phyloP scores from a whole-genome alignment of 148 eudicot species.

The Rhododendron ferrugineum region DNA sequence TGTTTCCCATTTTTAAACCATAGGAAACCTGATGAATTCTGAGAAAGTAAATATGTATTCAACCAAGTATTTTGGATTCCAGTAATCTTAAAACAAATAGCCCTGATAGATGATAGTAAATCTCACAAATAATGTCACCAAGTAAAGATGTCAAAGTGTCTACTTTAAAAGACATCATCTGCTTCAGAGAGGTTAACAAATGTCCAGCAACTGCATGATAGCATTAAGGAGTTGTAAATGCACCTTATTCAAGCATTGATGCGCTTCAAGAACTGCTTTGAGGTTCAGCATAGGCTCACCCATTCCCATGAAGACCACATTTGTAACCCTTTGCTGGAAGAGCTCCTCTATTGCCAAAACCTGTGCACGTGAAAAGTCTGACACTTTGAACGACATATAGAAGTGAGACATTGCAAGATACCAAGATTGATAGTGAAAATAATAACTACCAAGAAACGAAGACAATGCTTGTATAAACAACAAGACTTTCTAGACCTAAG shows the following conservation, averaged over 20 bases:
- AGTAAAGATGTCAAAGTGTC: neutral
- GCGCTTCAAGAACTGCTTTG: slow-evolving; percentile 93
- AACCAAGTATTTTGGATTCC: neutral
- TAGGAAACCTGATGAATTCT: neutral
- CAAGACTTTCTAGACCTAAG: neutral
- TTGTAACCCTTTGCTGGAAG: slow-evolving; percentile 81
- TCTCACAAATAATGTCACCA: neutral
- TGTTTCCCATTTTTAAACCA: neutral
- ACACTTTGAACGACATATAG: neutral
- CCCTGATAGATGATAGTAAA: neutral
- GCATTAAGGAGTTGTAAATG: slow-evolving; percentile 1
- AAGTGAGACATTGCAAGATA: slow-evolving; percentile 3
- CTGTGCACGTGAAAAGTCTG: slow-evolving; percentile 29
- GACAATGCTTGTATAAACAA: neutral
- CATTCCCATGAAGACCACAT: slow-evolving; percentile 99
- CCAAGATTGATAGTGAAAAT: slow-evolving; percentile 1
- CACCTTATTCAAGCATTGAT: slow-evolving; percentile 90
- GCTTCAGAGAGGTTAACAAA: neutral
- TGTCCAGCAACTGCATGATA: slow-evolving; percentile 2
- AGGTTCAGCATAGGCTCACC: slow-evolving; percentile 98
- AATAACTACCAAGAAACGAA: neutral
- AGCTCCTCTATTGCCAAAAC: slow-evolving; percentile 90
- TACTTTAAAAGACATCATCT: neutral
- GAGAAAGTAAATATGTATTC: neutral
- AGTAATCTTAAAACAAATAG: neutral